Conservation (phyloP, 2,329 filamentous ascomycete genomes). For the Claviceps pazoutovae region DNA sequence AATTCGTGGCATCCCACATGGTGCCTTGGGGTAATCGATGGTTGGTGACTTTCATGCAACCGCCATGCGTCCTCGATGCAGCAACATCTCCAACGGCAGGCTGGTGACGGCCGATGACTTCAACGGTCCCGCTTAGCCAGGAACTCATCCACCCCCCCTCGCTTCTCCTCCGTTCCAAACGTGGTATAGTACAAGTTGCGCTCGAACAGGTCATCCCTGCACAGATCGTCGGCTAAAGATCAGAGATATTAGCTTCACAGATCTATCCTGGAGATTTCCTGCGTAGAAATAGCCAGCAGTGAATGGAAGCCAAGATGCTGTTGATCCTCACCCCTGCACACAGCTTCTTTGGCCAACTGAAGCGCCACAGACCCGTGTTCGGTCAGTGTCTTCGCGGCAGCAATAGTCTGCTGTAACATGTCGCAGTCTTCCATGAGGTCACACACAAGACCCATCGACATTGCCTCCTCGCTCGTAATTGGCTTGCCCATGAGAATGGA, state of each 20-base stretch:
- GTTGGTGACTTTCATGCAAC: background rate
- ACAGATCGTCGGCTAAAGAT: conserved; percentile 13
- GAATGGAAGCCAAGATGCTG: background rate
- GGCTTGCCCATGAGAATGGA: conserved; percentile 15
- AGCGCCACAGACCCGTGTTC: conserved; percentile 13
- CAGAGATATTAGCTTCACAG: conserved; percentile 1
- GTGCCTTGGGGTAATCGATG: background rate
- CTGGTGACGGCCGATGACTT: background rate
- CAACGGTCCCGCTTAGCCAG: conserved; percentile 11
- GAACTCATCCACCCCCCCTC: conserved; percentile 15
- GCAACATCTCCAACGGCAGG: conserved; percentile 3
- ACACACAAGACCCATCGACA: conserved; percentile 14
- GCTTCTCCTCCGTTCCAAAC: conserved; percentile 19
- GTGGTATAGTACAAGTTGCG: conserved; percentile 22
- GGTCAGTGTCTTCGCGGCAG: conserved; percentile 12
- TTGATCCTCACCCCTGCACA: conserved; percentile 14
- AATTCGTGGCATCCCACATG: background rate
- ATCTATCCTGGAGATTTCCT: background rate
- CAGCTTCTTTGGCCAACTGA: conserved; percentile 16
- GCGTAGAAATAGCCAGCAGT: no score
- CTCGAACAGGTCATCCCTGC: conserved; percentile 20
- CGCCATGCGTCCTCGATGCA: background rate
- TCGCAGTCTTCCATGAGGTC: conserved; percentile 14
- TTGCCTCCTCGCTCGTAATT: conserved; percentile 14
- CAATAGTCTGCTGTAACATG: conserved; percentile 14